Conservation (phyloP, 2,329 filamentous ascomycete genomes). For the Byssochlamys sp. region DNA sequence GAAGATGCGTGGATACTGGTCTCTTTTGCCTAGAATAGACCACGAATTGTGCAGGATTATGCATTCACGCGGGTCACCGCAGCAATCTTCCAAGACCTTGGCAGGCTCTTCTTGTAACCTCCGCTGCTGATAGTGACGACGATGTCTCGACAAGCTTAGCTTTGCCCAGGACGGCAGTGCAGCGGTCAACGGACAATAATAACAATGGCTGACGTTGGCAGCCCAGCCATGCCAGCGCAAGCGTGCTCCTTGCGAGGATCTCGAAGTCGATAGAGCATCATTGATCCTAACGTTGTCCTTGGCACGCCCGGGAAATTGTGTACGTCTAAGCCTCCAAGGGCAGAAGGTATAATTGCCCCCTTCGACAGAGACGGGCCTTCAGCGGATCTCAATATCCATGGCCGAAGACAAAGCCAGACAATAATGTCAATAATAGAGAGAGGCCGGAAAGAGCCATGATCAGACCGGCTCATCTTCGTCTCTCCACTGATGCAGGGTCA, state of each 20-base stretch:
- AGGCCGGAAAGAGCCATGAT: neutral
- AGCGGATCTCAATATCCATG: neutral
- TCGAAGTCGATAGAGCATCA: neutral
- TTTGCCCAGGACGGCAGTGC: neutral
- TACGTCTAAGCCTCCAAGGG: neutral
- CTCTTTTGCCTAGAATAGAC: neutral
- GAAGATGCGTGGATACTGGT: neutral
- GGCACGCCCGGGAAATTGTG: neutral
- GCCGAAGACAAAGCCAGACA: neutral
- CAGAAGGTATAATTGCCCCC: neutral
- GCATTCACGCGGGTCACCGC: neutral
- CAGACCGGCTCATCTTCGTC: neutral
- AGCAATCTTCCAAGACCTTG: neutral
- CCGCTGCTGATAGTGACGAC: neutral
- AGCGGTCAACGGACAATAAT: neutral
- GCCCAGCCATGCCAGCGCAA: neutral
- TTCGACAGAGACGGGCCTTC: neutral
- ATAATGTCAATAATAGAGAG: neutral
- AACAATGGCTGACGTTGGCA: neutral
- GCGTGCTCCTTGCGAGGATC: neutral
- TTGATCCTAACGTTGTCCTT: neutral
- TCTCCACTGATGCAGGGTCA: neutral
- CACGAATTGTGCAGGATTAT: neutral
- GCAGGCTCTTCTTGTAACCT: neutral
- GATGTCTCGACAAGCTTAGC: neutral